phyloP scores from a whole-genome alignment of 176 grass and related monocot genomes.

The Triticum dicoccoides region DNA sequence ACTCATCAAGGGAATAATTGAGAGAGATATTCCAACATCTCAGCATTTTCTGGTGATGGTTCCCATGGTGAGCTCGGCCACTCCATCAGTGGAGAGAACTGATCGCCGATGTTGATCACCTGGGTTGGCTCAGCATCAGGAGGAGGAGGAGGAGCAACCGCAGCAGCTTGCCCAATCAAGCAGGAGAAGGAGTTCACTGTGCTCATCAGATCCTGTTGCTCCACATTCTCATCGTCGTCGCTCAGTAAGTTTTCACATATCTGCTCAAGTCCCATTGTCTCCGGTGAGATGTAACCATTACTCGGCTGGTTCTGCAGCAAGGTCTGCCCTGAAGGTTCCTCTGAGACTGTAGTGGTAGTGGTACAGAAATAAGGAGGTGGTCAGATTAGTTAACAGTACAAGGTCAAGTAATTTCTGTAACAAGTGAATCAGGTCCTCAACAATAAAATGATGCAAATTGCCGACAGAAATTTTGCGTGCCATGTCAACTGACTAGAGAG shows the following conservation, averaged over 20 bases:
- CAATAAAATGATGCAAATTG: not conserved
- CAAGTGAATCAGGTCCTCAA: not conserved
- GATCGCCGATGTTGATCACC: too few relatives aligned
- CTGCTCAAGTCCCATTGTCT: not conserved
- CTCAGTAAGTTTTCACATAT: not conserved
- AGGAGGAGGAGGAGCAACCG: too few relatives aligned
- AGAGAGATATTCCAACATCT: too few relatives aligned
- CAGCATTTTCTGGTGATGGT: too few relatives aligned
- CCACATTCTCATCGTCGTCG: not conserved
- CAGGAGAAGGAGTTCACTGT: not conserved
- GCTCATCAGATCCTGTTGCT: not conserved
- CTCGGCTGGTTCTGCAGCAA: not conserved
- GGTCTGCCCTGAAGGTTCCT: not conserved
- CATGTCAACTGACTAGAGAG: not conserved
- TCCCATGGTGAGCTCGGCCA: too few relatives aligned
- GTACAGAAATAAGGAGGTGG: not conserved
- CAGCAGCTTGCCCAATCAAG: not conserved
- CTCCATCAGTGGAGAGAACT: too few relatives aligned
- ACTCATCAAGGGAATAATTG: too few relatives aligned
- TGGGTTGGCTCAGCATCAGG: too few relatives aligned
- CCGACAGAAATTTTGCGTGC: not conserved
- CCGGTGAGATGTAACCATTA: not conserved
- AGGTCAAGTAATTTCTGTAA: not conserved
- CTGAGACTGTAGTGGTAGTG: not conserved
- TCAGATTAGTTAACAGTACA: not conserved